A percentile compares a stretch with the other conserved stretches of the same genome.
Conservation (phyloP, 305 asterid species). For the Fraxinus dipetala region DNA sequence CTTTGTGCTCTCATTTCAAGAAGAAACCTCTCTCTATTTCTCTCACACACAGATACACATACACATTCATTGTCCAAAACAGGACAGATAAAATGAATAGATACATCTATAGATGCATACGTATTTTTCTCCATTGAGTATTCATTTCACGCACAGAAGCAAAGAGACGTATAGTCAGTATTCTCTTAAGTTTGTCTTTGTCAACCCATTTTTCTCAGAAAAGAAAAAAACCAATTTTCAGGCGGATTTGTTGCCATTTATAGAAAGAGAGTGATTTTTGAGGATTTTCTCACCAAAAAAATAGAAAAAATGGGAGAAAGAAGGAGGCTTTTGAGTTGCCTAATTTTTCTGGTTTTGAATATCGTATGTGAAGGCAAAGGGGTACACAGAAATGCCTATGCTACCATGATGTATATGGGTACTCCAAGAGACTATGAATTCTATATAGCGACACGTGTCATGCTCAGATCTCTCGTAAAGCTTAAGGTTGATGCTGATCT, state of each 20-base stretch:
- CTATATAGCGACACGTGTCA: constrained; percentile 79
- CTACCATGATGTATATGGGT: constrained; percentile 98
- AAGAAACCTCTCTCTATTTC: neutral
- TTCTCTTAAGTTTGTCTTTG: neutral
- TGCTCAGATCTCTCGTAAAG: constrained; percentile 60
- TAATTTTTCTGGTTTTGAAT: neutral
- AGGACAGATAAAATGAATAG: neutral
- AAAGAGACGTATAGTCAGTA: neutral
- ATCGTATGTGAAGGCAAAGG: constrained; percentile 3
- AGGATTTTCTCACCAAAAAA: neutral
- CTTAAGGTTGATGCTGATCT: constrained; percentile 78
- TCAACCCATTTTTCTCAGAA: neutral
- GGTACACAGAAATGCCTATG: constrained; percentile 64
- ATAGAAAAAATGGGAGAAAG: constrained; percentile 12
- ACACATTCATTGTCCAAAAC: neutral
- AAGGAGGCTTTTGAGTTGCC: neutral
- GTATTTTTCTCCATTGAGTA: neutral
- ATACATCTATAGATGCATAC: neutral
- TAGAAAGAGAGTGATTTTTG: neutral
- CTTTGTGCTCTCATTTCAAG: neutral
- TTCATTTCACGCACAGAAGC: neutral
- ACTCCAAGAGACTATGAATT: constrained; percentile 94
- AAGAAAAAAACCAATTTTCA: neutral
- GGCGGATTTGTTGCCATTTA: neutral
- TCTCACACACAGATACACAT: neutral